Percentiles rank a stretch among this genome's conserved stretches.
phyloP scores from a whole-genome alignment of 106 monocot species.

The Dendrobium huoshanense region DNA sequence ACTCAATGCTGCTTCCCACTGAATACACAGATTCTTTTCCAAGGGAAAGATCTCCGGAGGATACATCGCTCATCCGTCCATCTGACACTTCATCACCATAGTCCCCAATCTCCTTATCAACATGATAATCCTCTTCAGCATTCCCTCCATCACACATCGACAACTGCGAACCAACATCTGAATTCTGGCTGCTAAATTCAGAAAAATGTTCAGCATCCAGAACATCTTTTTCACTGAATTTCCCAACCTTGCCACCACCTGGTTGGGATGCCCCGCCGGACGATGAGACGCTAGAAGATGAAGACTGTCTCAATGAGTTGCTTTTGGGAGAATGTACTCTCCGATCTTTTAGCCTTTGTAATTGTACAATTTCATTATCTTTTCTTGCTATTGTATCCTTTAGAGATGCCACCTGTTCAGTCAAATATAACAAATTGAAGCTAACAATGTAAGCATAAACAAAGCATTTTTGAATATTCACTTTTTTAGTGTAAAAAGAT shows the following conservation, averaged over 20 bases:
- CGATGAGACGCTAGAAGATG: slow-evolving; percentile 33
- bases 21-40: slow-evolving; percentile 63
- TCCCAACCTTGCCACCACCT: slow-evolving; percentile 17
- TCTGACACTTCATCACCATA: slow-evolving; percentile 57
- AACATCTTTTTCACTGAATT: slow-evolving; percentile 21
- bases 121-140: slow-evolving; percentile 18
- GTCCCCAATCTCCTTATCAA: slow-evolving; percentile 32
- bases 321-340: slow-evolving; percentile 28
- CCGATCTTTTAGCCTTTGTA: slow-evolving; percentile 51
- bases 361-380: slow-evolving; percentile 80
- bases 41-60: slow-evolving; percentile 49
- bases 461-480: not conserved
- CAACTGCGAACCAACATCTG: slow-evolving; percentile 40
- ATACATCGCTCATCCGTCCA: slow-evolving; percentile 65
- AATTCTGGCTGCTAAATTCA: slow-evolving; percentile 44
- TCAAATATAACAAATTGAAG: not conserved
- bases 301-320: slow-evolving; percentile 42
- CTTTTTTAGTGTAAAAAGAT: not conserved
- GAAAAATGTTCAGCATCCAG: slow-evolving; percentile 38
- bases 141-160: slow-evolving; percentile 16
- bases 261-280: slow-evolving; percentile 11
- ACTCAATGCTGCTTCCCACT: slow-evolving; percentile 34
- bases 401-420: slow-evolving; percentile 65
- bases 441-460: not conserved
- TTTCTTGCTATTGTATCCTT: slow-evolving; percentile 76